These are phyloP conservation scores for Russula sp. DNA, from an alignment of 768 basidiomycete genomes.

Conservation along the genomic window DNA sequence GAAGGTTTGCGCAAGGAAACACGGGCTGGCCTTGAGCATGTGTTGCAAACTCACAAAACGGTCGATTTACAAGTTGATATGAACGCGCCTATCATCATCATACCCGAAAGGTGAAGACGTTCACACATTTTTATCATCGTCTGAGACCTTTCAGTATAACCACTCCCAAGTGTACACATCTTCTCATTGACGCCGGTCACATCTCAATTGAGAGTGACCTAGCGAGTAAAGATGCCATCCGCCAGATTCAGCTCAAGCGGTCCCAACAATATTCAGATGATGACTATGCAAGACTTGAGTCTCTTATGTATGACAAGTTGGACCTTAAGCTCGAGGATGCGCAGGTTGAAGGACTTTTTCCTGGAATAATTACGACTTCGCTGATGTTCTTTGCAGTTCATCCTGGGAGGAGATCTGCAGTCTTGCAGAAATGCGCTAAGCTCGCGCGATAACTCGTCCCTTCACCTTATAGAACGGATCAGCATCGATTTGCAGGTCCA, in stretches of 20 bases:
- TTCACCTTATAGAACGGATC: slow-evolving; percentile 90
- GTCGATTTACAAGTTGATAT: slow-evolving; percentile 95
- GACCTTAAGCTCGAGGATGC: slow-evolving; percentile 79
- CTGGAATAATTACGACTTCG: slow-evolving; percentile 6
- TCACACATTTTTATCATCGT: slow-evolving; percentile 15
- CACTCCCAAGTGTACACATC: slow-evolving; percentile 71
- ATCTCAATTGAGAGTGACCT: slow-evolving; percentile 91
- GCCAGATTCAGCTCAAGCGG: slow-evolving; percentile 76
- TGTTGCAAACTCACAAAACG: slow-evolving; percentile 90
- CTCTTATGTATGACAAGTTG: slow-evolving; percentile 93
- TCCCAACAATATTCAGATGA: slow-evolving; percentile 81
- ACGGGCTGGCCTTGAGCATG: slow-evolving; percentile 88
- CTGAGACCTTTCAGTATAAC: slow-evolving; percentile 55
- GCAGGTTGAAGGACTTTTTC: slow-evolving; percentile 55
- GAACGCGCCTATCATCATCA: slow-evolving; percentile 94
- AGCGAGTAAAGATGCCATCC: slow-evolving; percentile 76
- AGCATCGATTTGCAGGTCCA: slow-evolving; percentile 87
- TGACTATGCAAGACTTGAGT: slow-evolving; percentile 82
- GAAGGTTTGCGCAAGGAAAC: slow-evolving; percentile 94
- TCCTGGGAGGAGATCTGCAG: slow-evolving; percentile 81
- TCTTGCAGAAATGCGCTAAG: slow-evolving; percentile 78
- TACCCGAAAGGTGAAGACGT: slow-evolving; percentile 81
- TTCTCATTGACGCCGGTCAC: slow-evolving; percentile 94
- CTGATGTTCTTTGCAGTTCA: slow-evolving; percentile 52
- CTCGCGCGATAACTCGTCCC: slow-evolving; percentile 50